Evolutionary conservation across 2,329 filamentous ascomycete genomes (phyloP), one percentile per base, ranked within the genome.

Genomic region (Beauveria australis): DNA sequence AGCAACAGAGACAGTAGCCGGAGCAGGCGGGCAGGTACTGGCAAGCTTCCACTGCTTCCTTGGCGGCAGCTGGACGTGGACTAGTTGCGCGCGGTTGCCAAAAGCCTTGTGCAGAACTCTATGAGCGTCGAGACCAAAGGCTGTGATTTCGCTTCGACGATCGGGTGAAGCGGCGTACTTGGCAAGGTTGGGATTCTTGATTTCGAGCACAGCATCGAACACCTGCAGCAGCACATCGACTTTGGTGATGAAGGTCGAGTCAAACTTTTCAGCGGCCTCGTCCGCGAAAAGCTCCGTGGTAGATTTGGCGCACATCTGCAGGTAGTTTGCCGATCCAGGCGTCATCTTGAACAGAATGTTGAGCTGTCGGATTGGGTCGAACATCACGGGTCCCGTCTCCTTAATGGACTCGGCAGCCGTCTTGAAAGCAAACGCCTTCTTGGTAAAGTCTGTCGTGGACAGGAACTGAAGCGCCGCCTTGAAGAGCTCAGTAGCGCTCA

Each of bases 331-430:
- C 9, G 92, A 94, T 88, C 89, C 96, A 16, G 84, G 75, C 0
- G 86, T 89, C 89, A 97, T 96, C 73, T 96, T 97, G 76, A 88
- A 97, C 6, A 96, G 76, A 22, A 97, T 69, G 66, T 99, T 99
- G 60, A 95, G 77, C 33, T 86, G 83, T 64, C 89, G 82, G 26
- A 79, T 78, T 0, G 85, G 84, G 70, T 97, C 93, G 69, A 89
- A 96, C 53, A 97, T 77, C 33, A 92, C 80, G 1, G 94, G 92
- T 0, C 78, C 75, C 24, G 60, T 72, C 72, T 79, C 76, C 63
- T 74, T 73, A 63, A 76, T 69, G 28, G 68, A 65, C 62, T 77
- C 80, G 3, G 62, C 44, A 43, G 66, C 67, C 2, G 64, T 61
- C 41, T 69, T 69, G 60, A 86, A 77, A 1, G 81, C 66, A 40